Conservation (phyloP, 805 yeast genomes). For the Tetrapisispora fleetii region DNA sequence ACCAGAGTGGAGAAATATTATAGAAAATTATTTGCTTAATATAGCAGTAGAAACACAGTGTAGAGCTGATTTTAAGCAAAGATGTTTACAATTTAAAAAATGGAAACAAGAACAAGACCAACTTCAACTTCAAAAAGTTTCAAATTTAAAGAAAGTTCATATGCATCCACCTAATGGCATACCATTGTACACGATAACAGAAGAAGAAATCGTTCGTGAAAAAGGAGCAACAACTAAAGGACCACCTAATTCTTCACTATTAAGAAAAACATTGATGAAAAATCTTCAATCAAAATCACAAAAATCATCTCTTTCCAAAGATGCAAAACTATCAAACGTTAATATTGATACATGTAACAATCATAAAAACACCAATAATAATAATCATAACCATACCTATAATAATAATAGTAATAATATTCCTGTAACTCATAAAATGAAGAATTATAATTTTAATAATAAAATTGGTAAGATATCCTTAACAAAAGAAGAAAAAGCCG, state of each 20-base stretch:
- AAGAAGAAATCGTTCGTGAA: neutral
- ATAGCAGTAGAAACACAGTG: constrained; percentile 66
- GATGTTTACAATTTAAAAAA: constrained; percentile 39
- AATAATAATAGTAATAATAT: neutral
- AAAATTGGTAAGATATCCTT: constrained; percentile 21
- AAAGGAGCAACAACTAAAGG: constrained; percentile 4
- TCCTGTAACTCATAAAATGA: constrained; percentile 1
- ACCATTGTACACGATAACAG: constrained; percentile 7
- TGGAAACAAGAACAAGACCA: constrained; percentile 29
- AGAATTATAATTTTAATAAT: constrained; percentile 3
- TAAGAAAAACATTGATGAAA: constrained; percentile 28
- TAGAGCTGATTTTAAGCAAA: constrained; percentile 49
- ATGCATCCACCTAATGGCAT: constrained; percentile 30
- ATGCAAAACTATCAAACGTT: neutral
- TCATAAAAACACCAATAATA: neutral
- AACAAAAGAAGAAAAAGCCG: constrained; percentile 46
- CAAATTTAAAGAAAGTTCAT: constrained; percentile 21
- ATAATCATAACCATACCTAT: neutral
- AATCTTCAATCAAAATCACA: neutral
- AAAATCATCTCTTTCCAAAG: neutral
- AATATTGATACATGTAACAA: constrained; percentile 1
- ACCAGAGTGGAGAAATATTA: constrained; percentile 64
- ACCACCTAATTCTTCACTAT: constrained; percentile 2
- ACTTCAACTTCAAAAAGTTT: constrained; percentile 1
- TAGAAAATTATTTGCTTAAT: constrained; percentile 57